phyloP scores from a whole-genome alignment of 2,329 filamentous ascomycete species.

The Knoxdaviesia proteae region DNA sequence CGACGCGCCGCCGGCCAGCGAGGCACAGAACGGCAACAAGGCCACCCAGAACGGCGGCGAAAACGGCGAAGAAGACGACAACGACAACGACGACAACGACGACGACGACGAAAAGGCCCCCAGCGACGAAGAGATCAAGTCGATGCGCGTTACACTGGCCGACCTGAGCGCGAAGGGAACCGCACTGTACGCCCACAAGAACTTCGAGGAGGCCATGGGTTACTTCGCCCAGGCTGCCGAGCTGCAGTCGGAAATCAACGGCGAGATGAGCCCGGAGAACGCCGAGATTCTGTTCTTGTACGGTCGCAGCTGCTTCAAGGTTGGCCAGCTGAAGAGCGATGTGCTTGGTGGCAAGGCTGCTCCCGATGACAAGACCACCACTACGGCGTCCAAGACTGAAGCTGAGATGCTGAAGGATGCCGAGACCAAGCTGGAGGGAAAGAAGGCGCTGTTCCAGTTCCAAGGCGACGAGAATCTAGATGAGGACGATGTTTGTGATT shows the following conservation, averaged over 20 bases:
- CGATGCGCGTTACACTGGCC: constrained; percentile 43
- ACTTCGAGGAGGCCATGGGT: constrained; percentile 70
- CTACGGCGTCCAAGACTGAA: constrained; percentile 17
- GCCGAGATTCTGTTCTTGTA: constrained; percentile 90
- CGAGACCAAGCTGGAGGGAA: constrained; percentile 13
- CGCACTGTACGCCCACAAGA: constrained; percentile 72
- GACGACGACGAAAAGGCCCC: constrained; percentile 8
- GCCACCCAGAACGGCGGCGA: background rate
- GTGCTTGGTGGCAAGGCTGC: constrained; percentile 69
- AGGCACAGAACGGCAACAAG: background rate
- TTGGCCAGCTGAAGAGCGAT: constrained; percentile 85
- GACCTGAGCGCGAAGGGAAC: constrained; percentile 65
- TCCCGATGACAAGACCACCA: constrained; percentile 25
- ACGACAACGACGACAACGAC: background rate
- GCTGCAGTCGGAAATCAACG: constrained; percentile 77
- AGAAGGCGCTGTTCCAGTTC: constrained; percentile 78
- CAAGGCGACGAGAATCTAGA: constrained; percentile 87
- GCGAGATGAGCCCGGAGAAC: constrained; percentile 77
- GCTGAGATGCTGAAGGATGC: constrained; percentile 16
- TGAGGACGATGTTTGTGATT: constrained; percentile 36
- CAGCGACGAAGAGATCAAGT: constrained; percentile 19
- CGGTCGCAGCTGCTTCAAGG: constrained; percentile 80
- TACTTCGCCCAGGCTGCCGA: constrained; percentile 76
- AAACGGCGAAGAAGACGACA: constrained; percentile 2
- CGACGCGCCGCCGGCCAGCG: background rate